Percentiles rank a stretch among this genome's conserved stretches.
Evolutionary conservation across 352 stramenopile species (phyloP).

Genomic region (Phytophthora capsici): DNA sequence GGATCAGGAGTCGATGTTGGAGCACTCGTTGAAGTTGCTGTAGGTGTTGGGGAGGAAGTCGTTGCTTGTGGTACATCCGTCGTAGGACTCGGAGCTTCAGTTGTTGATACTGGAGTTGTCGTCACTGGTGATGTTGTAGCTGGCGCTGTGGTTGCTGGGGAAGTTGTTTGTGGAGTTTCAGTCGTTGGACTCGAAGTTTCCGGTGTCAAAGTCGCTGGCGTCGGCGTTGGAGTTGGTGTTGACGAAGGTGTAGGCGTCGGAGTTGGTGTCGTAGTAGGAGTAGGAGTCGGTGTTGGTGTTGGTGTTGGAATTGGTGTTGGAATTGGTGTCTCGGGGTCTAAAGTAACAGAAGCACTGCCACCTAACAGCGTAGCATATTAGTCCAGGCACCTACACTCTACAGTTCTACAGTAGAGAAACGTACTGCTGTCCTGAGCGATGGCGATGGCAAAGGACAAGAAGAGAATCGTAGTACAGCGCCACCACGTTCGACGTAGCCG

Average conservation of each 20-base stretch:
- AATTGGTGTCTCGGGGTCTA: background rate
- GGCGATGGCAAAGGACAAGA: background rate
- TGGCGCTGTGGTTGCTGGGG: background rate
- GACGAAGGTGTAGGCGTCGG: background rate
- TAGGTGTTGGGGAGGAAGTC: background rate
- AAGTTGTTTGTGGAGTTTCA: constrained; percentile 1
- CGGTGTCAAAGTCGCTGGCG: background rate
- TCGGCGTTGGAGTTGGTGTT: background rate
- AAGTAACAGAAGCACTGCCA: background rate
- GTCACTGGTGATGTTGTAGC: background rate
- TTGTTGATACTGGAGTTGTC: background rate
- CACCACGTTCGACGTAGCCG: background rate
- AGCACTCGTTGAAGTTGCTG: background rate
- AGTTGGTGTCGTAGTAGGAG: background rate
- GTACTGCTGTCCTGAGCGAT: background rate
- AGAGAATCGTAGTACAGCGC: background rate
- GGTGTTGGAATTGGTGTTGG: background rate
- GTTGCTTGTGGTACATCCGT: background rate
- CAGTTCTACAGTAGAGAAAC: background rate
- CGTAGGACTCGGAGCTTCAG: background rate
- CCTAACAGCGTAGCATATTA: background rate
- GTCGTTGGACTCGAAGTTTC: background rate
- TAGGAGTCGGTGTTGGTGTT: background rate
- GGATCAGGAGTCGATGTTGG: background rate
- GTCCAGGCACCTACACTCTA: too few relatives aligned